Base-by-base conservation (phyloP, 1,284 basidiomycete genomes). In the Pisolithus thermaeus region DNA sequence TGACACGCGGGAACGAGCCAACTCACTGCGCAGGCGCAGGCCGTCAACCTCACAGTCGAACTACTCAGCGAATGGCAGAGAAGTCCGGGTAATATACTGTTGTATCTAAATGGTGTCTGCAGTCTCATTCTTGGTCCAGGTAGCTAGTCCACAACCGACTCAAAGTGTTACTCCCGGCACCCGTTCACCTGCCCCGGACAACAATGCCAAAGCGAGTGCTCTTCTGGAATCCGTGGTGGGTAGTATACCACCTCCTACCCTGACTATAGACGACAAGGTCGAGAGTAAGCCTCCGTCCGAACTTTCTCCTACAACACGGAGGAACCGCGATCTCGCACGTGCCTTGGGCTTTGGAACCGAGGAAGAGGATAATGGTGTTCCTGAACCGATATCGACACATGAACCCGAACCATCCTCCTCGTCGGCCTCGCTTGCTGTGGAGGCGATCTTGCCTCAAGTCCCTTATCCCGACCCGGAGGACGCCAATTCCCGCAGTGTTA, bases 1-100 rank as follows among this genome's bases (percentile, higher is more conserved):
- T 8, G 83, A 85, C 55, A 65, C 73, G 37, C 77, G 80, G 25
- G 76, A 79, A 56, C 75, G 82, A 42, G 71, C 77, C 0, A 79
- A 81, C 38, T 81, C 80, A 4, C 70, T 83, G 56, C 74, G 86
- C 53, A 80, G 79, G 55, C 77, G 87, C 49, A 74, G 86, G 43
- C 86, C 85, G 7, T 90, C 87, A 0, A 88, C 84, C n/a, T 87
- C 87, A 11, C 85, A 88, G 64, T 87, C 87, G 7, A 84, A 81
- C 59, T 84, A 87, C 59, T 84, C 83, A 1, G 69, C 65, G 47
- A 79, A 71, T 47, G 78, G 78, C 22, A 73, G 71, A 25, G 76
- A 75, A 30, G 70, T 65, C 54, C 70, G 77, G 62, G 85, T 87
- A 62, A 58, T 78, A 70, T 2, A 44, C 39, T 18, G 7, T 52